phyloP scores from a whole-genome alignment of 805 yeast genomes.

The Kluyveromyces dobzhanskii region DNA sequence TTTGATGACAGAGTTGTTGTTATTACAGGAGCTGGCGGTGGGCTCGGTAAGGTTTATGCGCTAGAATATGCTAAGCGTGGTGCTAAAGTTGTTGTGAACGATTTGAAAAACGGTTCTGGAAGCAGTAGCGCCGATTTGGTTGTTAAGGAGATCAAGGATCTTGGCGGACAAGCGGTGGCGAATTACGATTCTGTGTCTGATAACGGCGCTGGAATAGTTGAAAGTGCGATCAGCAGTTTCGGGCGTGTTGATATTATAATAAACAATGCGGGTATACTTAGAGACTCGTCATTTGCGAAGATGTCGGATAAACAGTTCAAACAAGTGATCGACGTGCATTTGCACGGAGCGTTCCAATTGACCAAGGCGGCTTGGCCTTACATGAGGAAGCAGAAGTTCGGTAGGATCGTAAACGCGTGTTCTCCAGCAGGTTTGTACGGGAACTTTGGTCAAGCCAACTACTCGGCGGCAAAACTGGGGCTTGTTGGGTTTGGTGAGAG shows the following conservation, averaged over 20 bases:
- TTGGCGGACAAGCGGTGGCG: conserved; percentile 85
- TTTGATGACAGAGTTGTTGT: conserved; percentile 84
- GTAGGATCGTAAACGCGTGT: conserved; percentile 87
- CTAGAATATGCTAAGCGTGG: conserved; percentile 82
- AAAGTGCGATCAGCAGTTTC: conserved; percentile 76
- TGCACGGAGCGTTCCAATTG: conserved; percentile 80
- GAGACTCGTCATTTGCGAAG: conserved; percentile 80
- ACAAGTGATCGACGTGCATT: conserved; percentile 76
- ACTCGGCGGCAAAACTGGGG: conserved; percentile 88
- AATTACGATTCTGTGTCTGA: conserved; percentile 84
- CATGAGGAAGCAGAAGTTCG: conserved; percentile 75
- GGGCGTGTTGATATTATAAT: conserved; percentile 84
- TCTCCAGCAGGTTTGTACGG: conserved; percentile 97
- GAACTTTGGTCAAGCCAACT: conserved; percentile 93
- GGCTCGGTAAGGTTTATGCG: conserved; percentile 84
- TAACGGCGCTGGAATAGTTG: conserved; percentile 75
- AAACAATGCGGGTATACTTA: conserved; percentile 91
- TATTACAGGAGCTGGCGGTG: conserved; percentile 97
- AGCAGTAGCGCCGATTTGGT: conserved; percentile 79
- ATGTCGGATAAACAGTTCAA: conserved; percentile 77
- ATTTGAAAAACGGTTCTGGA: conserved; percentile 77
- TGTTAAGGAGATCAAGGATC: conserved; percentile 66
- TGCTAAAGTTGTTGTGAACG: conserved; percentile 92
- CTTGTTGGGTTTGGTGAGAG: conserved; percentile 90
- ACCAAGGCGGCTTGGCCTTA: conserved; percentile 90